Evolutionary conservation across 805 yeast species (phyloP).

Genomic region (Komagataella pastoris): DNA sequence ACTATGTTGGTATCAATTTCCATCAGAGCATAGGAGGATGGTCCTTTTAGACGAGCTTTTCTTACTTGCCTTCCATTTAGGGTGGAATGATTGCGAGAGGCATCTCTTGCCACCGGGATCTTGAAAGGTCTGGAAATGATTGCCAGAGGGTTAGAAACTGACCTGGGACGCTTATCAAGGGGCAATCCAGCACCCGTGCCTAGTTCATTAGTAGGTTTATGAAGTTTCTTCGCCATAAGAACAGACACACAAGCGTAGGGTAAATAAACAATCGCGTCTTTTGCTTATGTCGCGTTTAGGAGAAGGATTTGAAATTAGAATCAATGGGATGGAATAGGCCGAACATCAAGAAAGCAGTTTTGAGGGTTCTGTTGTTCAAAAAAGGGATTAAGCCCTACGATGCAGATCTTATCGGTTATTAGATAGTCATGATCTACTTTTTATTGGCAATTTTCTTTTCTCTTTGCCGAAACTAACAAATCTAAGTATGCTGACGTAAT

Average conservation of each 20-base stretch:
- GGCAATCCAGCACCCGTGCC: slow-evolving; percentile 65
- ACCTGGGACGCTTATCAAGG: slow-evolving; percentile 39
- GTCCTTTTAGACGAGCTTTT: slow-evolving; percentile 18
- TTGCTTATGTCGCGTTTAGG: not conserved
- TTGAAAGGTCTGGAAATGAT: slow-evolving; percentile 55
- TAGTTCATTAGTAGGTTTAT: slow-evolving; percentile 29
- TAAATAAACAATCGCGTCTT: not conserved
- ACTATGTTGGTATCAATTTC: slow-evolving; percentile 14
- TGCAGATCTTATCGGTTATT: too few species aligned
- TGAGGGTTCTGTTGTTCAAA: too few species aligned
- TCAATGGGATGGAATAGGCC: not conserved
- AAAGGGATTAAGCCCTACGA: too few species aligned
- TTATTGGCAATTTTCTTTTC: not conserved
- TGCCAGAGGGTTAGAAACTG: slow-evolving; percentile 34
- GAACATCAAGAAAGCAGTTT: not conserved
- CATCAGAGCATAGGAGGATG: slow-evolving; percentile 26
- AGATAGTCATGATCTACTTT: not conserved
- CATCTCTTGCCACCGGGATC: slow-evolving; percentile 36
- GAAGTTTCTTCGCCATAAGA: slow-evolving; percentile 13
- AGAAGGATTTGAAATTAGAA: not conserved
- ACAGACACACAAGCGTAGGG: not conserved
- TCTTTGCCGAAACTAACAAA: not conserved
- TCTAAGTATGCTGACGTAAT: not conserved
- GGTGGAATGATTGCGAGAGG: slow-evolving; percentile 6
- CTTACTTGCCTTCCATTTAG: slow-evolving; percentile 10